These are phyloP conservation scores for Inga oerstediana DNA, from an alignment of 306 rosid species.

Conservation along the genomic window DNA sequence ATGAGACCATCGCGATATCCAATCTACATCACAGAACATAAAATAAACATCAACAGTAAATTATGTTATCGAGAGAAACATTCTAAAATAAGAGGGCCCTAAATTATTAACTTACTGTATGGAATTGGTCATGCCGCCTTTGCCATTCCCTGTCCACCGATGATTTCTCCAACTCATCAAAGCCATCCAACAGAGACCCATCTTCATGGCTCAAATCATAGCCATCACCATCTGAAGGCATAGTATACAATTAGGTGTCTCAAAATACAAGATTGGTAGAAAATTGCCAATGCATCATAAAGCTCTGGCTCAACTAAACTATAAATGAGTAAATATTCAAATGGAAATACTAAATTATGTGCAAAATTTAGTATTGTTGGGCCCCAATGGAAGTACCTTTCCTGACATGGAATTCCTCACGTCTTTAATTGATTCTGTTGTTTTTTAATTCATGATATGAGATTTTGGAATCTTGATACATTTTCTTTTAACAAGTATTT, in stretches of 20 bases:
- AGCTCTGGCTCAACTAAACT: not conserved
- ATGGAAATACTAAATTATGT: too few relatives aligned
- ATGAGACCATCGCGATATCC: constrained; percentile 88
- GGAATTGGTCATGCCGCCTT: constrained; percentile 68
- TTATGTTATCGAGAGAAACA: constrained; percentile 12
- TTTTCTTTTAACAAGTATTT: not conserved
- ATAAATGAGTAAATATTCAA: too few relatives aligned
- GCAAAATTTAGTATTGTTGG: too few relatives aligned
- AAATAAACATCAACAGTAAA: not conserved
- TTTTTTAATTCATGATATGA: not conserved
- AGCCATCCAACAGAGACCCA: constrained; percentile 49
- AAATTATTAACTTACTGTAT: constrained; percentile 48
- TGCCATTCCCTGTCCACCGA: constrained; percentile 72
- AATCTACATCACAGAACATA: constrained; percentile 41
- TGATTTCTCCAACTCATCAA: constrained; percentile 45
- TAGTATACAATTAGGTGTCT: constrained; percentile 8
- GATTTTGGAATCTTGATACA: not conserved
- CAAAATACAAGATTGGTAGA: constrained; percentile 11
- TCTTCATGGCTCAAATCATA: constrained; percentile 37
- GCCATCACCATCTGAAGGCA: constrained; percentile 49
- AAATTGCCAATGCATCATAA: constrained; percentile 1
- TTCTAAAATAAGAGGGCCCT: not conserved
- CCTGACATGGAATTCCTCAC: too few relatives aligned
- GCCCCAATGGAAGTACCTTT: too few relatives aligned
- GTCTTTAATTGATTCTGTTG: not conserved